Evolutionary conservation across 2,329 filamentous ascomycete species (phyloP).

Genomic region (Fusarium phyllophilum): DNA sequence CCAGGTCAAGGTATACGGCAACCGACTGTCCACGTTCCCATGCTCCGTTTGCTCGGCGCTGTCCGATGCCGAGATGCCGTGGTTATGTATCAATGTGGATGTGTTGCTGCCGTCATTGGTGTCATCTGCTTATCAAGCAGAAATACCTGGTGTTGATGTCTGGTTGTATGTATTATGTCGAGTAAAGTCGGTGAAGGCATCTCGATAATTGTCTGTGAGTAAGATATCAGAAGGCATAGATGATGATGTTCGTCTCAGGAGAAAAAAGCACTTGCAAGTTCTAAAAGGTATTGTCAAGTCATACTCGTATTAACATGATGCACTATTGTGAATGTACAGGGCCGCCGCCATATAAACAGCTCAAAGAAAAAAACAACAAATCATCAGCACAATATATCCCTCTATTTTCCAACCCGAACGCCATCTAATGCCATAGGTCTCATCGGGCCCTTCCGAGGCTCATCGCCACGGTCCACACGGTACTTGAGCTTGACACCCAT

Average conservation of each 20-base stretch:
- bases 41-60: slow-evolving; percentile 18
- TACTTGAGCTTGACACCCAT: slow-evolving; percentile 98
- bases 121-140: slow-evolving; percentile 16
- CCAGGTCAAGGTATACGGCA: slow-evolving; percentile 20
- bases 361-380: slow-evolving; percentile 32
- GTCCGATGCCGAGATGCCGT: slow-evolving; percentile 23
- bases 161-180: not conserved
- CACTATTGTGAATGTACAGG: slow-evolving; percentile 27
- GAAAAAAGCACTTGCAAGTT: not conserved
- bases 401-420: slow-evolving; percentile 46
- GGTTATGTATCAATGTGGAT: not conserved
- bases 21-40: slow-evolving; percentile 24
- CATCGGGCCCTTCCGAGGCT: slow-evolving; percentile 63
- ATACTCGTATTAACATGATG: slow-evolving; percentile 34
- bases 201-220: not conserved
- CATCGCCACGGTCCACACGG: slow-evolving; percentile 71
- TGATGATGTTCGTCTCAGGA: not conserved
- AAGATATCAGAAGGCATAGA: too few relatives aligned
- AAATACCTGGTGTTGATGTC: not conserved
- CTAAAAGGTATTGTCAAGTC: slow-evolving; percentile 14
- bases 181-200: slow-evolving; percentile 2
- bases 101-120: not conserved
- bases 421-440: slow-evolving; percentile 51
- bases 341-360: slow-evolving; percentile 26
- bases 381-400: slow-evolving; percentile 19